phyloP scores from a whole-genome alignment of 441 rosid genomes.

The Lepidium campestre region DNA sequence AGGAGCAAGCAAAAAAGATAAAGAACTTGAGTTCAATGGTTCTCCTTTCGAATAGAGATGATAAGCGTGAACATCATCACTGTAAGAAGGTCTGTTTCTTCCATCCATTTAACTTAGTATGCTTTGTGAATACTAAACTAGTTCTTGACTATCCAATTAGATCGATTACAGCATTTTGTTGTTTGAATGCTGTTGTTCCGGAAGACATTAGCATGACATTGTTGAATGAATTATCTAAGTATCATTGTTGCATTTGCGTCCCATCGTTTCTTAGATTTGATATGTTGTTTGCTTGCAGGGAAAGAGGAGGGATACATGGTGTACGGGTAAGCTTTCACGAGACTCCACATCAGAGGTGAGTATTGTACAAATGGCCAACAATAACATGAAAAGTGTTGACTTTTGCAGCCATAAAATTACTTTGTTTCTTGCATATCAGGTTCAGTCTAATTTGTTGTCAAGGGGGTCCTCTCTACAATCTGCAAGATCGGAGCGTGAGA shows the following conservation, averaged over 20 bases:
- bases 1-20: conserved; percentile 91
- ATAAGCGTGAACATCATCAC: conserved; percentile 54
- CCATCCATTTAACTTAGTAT: not conserved
- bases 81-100: conserved; percentile 56
- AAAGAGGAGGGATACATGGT: conserved; percentile 95
- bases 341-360: conserved; percentile 56
- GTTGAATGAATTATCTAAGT: not conserved
- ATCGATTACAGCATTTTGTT: not conserved
- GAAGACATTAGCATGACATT: not conserved
- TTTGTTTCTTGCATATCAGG: conserved; percentile 34
- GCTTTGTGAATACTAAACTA: not conserved
- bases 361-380: not conserved
- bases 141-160: conserved; percentile 7
- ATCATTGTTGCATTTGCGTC: not conserved
- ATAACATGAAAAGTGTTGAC: conserved; percentile 1
- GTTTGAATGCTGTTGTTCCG: not conserved
- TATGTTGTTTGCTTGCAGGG: conserved; percentile 38
- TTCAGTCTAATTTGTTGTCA: conserved; percentile 36
- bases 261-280: conserved; percentile 10
- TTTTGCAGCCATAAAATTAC: conserved; percentile 10
- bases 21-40: conserved; percentile 91
- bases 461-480: conserved; percentile 48
- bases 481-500: conserved; percentile 35
- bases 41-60: conserved; percentile 71
- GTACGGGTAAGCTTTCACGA: conserved; percentile 59